phyloP scores from a whole-genome alignment of 768 basidiomycete genomes.

The Psilocybe tampanensis region DNA sequence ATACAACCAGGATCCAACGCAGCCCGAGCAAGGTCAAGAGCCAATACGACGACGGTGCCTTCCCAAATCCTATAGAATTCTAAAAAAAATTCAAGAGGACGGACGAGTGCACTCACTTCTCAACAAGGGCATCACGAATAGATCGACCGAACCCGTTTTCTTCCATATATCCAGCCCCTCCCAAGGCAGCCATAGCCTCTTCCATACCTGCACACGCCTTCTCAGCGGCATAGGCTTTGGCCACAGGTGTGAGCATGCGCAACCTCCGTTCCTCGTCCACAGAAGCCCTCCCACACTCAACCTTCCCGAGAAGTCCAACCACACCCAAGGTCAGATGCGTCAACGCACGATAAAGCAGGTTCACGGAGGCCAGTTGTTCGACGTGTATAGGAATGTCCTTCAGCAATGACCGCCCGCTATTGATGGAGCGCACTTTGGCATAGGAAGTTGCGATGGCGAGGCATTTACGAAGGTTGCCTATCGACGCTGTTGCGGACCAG shows the following conservation, averaged over 20 bases:
- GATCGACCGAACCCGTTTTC: slow-evolving; percentile 73
- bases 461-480: slow-evolving; percentile 61
- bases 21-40: slow-evolving; percentile 66
- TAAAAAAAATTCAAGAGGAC: neutral
- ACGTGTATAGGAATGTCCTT: slow-evolving; percentile 64
- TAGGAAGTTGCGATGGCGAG: slow-evolving; percentile 69
- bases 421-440: slow-evolving; percentile 58
- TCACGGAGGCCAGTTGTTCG: slow-evolving; percentile 60
- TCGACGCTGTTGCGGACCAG: slow-evolving; percentile 59
- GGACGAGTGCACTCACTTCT: slow-evolving; percentile 44
- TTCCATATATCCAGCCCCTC: slow-evolving; percentile 85
- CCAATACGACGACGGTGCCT: slow-evolving; percentile 68
- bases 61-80: slow-evolving; percentile 67
- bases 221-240: slow-evolving; percentile 72
- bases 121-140: slow-evolving; percentile 71
- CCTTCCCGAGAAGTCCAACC: slow-evolving; percentile 58
- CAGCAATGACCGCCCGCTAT: slow-evolving; percentile 51
- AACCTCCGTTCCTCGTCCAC: slow-evolving; percentile 53
- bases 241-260: slow-evolving; percentile 67
- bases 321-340: slow-evolving; percentile 65
- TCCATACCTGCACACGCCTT: slow-evolving; percentile 66
- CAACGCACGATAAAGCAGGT: slow-evolving; percentile 66
- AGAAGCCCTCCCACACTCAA: slow-evolving; percentile 56
- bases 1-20: slow-evolving; percentile 46
- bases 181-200: slow-evolving; percentile 73